A percentile compares a stretch with the other conserved stretches of the same genome.
Evolutionary conservation across 2,329 filamentous ascomycete genomes (phyloP).

Genomic region (Trichoderma sp.): DNA sequence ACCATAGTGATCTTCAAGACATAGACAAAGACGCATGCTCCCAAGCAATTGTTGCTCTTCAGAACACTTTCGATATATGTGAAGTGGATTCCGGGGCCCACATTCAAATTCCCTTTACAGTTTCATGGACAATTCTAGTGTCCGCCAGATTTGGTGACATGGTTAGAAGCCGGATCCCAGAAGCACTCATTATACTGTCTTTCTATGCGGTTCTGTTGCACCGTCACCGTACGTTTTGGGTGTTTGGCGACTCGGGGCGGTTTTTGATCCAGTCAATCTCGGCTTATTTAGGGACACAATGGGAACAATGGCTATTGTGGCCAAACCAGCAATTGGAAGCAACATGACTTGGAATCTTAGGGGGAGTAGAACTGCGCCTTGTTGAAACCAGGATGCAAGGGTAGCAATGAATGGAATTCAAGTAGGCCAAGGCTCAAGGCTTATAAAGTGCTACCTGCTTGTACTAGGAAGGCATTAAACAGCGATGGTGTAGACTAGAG

Average conservation of each 20-base stretch:
- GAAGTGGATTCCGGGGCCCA: neutral
- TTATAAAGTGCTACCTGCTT: neutral
- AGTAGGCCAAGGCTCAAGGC: neutral
- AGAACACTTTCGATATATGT: constrained; percentile 30
- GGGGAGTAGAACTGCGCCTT: neutral
- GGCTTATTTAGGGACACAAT: constrained; percentile 1
- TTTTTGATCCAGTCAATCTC: constrained; percentile 22
- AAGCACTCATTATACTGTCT: constrained; percentile 46
- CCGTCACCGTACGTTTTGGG: constrained; percentile 40
- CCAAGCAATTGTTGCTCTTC: constrained; percentile 27
- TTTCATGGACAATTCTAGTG: constrained; percentile 31
- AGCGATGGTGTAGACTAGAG: neutral
- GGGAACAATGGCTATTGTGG: constrained; percentile 15
- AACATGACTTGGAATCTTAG: neutral
- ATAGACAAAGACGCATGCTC: constrained; percentile 27
- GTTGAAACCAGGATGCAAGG: neutral
- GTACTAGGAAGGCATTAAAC: neutral
- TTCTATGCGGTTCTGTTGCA: constrained; percentile 51
- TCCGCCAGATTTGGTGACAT: constrained; percentile 41
- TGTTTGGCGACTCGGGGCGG: constrained; percentile 35
- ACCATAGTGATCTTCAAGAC: neutral
- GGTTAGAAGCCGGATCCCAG: constrained; percentile 42
- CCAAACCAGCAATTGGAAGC: constrained; percentile 8
- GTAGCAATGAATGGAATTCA: neutral
- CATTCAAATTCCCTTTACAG: constrained; percentile 27